phyloP scores from a whole-genome alignment of 1,139 yeast genomes.

The Kurtzmaniella quercitrusa region DNA sequence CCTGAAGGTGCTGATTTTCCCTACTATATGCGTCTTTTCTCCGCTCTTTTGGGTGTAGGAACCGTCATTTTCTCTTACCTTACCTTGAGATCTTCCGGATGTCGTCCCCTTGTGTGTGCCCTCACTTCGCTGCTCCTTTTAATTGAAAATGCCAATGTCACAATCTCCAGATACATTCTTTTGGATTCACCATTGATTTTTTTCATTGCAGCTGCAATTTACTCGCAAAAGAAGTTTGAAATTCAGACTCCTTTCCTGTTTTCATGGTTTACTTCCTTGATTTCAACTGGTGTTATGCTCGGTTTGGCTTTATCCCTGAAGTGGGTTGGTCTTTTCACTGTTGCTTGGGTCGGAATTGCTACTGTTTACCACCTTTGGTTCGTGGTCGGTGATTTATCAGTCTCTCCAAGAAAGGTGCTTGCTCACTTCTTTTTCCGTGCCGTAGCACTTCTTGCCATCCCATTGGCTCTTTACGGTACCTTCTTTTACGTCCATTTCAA shows the following conservation, averaged over 20 bases:
- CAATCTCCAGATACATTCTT: conserved; percentile 86
- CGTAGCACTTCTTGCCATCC: conserved; percentile 61
- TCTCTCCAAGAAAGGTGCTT: conserved; percentile 47
- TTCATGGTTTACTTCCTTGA: conserved; percentile 67
- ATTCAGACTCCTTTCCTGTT: conserved; percentile 66
- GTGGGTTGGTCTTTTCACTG: conserved; percentile 96
- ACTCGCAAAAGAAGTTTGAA: conserved; percentile 78
- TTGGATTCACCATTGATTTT: conserved; percentile 89
- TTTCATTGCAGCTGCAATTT: conserved; percentile 84
- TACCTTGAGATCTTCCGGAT: conserved; percentile 84
- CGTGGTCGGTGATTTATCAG: conserved; percentile 75
- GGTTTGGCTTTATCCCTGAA: conserved; percentile 89
- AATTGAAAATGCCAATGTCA: conserved; percentile 80
- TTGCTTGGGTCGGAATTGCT: conserved; percentile 83
- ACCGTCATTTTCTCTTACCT: conserved; percentile 75
- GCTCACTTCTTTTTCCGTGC: conserved; percentile 59
- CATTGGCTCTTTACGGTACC: conserved; percentile 58
- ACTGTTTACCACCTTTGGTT: conserved; percentile 84
- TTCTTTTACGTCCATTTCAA: conserved; percentile 81
- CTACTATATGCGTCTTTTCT: conserved; percentile 81
- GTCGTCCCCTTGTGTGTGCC: conserved; percentile 71
- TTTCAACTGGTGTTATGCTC: conserved; percentile 73
- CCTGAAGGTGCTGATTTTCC: conserved; percentile 56
- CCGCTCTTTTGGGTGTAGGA: conserved; percentile 78
- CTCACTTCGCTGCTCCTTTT: conserved; percentile 64